Conservation (phyloP, 2,329 filamentous ascomycete genomes). For the Aspergillus glaucus region DNA sequence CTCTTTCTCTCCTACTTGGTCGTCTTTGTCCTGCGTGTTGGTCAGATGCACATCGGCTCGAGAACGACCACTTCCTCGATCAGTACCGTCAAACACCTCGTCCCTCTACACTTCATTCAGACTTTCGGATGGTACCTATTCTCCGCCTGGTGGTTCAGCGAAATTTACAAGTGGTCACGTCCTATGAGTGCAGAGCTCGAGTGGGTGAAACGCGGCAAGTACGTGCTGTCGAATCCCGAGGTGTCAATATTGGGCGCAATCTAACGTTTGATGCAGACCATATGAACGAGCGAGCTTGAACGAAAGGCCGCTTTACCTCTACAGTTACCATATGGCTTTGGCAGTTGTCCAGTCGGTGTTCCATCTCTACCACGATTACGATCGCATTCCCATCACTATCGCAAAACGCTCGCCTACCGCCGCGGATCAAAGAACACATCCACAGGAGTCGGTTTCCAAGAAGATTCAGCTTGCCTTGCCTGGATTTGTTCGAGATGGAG, state of each 20-base stretch:
- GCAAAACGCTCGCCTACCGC: constrained; percentile 27
- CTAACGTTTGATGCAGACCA: constrained; percentile 23
- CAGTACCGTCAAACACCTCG: constrained; percentile 55
- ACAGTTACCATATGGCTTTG: constrained; percentile 62
- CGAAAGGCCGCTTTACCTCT: constrained; percentile 76
- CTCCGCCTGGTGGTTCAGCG: constrained; percentile 72
- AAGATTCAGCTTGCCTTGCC: constrained; percentile 34
- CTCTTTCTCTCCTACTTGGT: constrained; percentile 70
- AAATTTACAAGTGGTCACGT: constrained; percentile 71
- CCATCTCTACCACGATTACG: constrained; percentile 69
- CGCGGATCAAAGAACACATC: constrained; percentile 31
- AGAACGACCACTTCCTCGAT: constrained; percentile 65
- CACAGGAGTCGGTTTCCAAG: constrained; percentile 28
- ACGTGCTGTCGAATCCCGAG: constrained; percentile 32
- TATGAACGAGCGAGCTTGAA: constrained; percentile 72
- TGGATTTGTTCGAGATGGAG: constrained; percentile 25
- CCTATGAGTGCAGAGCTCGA: constrained; percentile 56
- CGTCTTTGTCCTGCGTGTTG: constrained; percentile 79
- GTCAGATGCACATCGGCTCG: constrained; percentile 69
- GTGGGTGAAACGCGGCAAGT: constrained; percentile 65
- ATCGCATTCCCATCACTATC: constrained; percentile 55
- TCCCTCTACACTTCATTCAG: constrained; percentile 57
- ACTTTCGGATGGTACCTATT: constrained; percentile 70
- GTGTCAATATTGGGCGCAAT: background rate
- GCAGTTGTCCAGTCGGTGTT: constrained; percentile 62